Evolutionary conservation across 2,329 filamentous ascomycete genomes (phyloP).

Genomic region (Aspergillus thermomutatus): DNA sequence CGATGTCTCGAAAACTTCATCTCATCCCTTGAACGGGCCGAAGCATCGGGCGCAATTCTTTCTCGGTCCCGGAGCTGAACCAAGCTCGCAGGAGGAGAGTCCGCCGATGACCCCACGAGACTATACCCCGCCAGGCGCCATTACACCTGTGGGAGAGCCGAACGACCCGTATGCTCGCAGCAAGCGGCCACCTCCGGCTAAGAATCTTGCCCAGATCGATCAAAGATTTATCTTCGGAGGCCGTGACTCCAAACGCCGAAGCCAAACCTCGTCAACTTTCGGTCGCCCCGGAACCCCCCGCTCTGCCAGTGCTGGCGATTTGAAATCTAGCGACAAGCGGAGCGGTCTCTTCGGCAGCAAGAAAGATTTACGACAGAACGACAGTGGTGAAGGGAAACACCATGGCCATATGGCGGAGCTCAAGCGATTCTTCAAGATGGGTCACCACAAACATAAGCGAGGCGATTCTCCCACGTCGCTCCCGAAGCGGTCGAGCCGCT

Average conservation of each 20-base stretch:
- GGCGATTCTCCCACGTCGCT: constrained; percentile 60
- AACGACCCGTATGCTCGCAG: constrained; percentile 87
- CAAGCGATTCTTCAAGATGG: constrained; percentile 89
- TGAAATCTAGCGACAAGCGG: constrained; percentile 48
- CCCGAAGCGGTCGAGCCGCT: constrained; percentile 54
- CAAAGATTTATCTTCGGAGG: constrained; percentile 79
- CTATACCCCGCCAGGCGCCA: constrained; percentile 63
- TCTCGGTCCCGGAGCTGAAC: constrained; percentile 55
- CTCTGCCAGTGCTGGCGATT: constrained; percentile 43
- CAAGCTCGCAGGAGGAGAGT: constrained; percentile 56
- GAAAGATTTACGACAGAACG: constrained; percentile 51
- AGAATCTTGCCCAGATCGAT: constrained; percentile 66
- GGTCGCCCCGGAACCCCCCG: constrained; percentile 42
- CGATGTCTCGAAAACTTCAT: constrained; percentile 42
- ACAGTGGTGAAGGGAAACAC: constrained; percentile 47
- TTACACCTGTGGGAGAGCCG: constrained; percentile 72
- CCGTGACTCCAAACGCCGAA: constrained; percentile 64
- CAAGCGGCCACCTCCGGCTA: constrained; percentile 68
- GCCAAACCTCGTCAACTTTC: constrained; percentile 53
- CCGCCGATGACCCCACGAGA: constrained; percentile 59
- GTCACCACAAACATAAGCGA: constrained; percentile 66
- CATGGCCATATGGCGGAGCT: constrained; percentile 85
- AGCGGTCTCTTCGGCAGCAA: constrained; percentile 54
- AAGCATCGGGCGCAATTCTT: constrained; percentile 54
- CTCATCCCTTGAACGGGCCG: constrained; percentile 44